Evolutionary conservation across 2,329 filamentous ascomycete genomes (phyloP).

Genomic region (Venturia pyrina): DNA sequence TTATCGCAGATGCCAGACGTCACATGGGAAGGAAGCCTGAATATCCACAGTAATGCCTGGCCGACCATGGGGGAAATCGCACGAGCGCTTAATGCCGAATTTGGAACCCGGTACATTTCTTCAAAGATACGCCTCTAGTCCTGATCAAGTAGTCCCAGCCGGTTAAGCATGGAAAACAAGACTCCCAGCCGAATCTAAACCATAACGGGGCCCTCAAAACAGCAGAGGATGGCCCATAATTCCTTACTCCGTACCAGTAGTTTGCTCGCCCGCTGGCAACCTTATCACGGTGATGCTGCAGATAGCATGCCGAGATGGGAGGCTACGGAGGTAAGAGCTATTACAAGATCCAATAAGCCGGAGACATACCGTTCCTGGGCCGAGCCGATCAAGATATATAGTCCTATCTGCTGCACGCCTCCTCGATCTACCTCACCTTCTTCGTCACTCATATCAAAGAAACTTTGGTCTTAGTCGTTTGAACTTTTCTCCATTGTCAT

Average conservation of each 20-base stretch:
- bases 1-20: background rate
- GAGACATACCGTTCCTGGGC: background rate
- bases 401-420: background rate
- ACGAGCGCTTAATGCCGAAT: background rate
- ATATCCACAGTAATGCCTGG: background rate
- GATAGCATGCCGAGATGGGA: background rate
- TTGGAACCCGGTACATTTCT: background rate
- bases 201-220: background rate
- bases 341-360: background rate
- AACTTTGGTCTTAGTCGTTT: background rate
- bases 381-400: background rate
- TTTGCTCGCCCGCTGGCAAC: background rate
- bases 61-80: background rate
- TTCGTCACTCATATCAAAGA: background rate
- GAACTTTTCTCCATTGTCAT: background rate
- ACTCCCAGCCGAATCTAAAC: background rate
- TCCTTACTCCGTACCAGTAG: background rate
- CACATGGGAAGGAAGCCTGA: background rate
- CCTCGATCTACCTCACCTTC: background rate
- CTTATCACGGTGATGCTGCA: conserved; percentile 4
- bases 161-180: background rate
- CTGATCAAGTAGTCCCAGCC: background rate
- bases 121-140: background rate
- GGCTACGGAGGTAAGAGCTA: too few species aligned
- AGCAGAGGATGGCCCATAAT: background rate